These are phyloP conservation scores for Apiospora sp. DNA, from an alignment of 2,329 filamentous ascomycete species.

Conservation along the genomic window DNA sequence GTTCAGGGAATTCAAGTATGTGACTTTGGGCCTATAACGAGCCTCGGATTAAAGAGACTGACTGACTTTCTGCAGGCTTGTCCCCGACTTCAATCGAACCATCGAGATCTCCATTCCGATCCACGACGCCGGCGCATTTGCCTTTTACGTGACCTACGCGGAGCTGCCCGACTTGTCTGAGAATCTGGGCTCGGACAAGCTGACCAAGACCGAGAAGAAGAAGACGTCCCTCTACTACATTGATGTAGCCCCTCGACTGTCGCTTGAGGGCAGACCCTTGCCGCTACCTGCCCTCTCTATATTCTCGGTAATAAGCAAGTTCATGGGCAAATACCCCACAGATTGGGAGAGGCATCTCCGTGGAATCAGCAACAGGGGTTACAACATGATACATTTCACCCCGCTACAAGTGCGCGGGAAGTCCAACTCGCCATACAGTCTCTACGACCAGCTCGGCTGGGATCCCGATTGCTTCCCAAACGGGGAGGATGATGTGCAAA, in stretches of 20 bases:
- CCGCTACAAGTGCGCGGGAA: slow-evolving; percentile 86
- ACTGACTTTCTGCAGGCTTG: slow-evolving; percentile 65
- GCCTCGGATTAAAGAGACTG: neutral
- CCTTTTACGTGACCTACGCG: slow-evolving; percentile 92
- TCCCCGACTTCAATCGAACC: slow-evolving; percentile 90
- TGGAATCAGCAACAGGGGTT: slow-evolving; percentile 88
- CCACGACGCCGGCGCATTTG: slow-evolving; percentile 83
- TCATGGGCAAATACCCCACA: slow-evolving; percentile 90
- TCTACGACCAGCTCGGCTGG: slow-evolving; percentile 91
- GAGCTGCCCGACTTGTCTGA: slow-evolving; percentile 82
- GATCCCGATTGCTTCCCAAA: slow-evolving; percentile 83
- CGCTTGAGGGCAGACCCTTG: slow-evolving; percentile 75
- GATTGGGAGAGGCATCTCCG: slow-evolving; percentile 91
- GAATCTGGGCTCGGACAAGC: slow-evolving; percentile 54
- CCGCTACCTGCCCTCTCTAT: slow-evolving; percentile 88
- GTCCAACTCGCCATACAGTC: slow-evolving; percentile 97
- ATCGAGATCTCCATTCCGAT: slow-evolving; percentile 92
- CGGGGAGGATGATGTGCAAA: slow-evolving; percentile 82
- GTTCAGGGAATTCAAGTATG: slow-evolving; percentile 91
- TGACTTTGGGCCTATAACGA: slow-evolving; percentile 25
- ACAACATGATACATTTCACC: slow-evolving; percentile 99
- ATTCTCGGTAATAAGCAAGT: slow-evolving; percentile 96
- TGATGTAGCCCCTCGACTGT: slow-evolving; percentile 85
- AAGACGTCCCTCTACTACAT: slow-evolving; percentile 87
- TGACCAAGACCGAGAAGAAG: slow-evolving; percentile 61